phyloP scores from a whole-genome alignment of 106 monocot genomes.

The Apostasia shenzhenica region DNA sequence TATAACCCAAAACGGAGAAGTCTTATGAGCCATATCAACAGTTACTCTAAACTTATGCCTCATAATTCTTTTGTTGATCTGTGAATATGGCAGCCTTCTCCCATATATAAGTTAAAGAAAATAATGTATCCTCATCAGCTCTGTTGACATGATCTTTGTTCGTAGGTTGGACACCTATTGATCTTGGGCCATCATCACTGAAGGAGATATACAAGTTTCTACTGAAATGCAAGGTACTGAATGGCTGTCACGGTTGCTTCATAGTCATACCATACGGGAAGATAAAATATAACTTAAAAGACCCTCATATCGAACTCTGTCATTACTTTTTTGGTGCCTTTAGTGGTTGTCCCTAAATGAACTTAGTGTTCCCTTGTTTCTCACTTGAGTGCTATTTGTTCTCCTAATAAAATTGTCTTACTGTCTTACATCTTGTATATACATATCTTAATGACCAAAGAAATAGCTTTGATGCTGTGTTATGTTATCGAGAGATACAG shows the following conservation, averaged over 20 bases:
- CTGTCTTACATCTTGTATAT: no score
- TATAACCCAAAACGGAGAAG: no score
- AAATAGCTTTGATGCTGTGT: no score
- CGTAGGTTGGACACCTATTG: constrained; percentile 79
- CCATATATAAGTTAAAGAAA: background rate
- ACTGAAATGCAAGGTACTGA: constrained; percentile 61
- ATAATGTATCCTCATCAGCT: background rate
- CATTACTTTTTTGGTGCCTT: no score
- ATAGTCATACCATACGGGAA: background rate
- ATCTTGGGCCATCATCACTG: constrained; percentile 74
- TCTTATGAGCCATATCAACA: background rate
- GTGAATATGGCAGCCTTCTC: background rate
- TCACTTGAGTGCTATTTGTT: no score
- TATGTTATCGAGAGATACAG: no score
- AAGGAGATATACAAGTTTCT: constrained; percentile 50
- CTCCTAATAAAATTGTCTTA: no score
- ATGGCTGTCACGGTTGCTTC: background rate
- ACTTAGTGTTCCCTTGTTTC: no score
- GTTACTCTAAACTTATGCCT: background rate
- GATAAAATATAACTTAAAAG: no score
- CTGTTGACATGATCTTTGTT: constrained; percentile 1
- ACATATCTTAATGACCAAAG: no score
- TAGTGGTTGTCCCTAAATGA: no score
- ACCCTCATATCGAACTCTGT: no score
- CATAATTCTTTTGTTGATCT: background rate